Percentiles rank a stretch among this genome's conserved stretches.
These are phyloP conservation scores for Penicillium soppii DNA, from an alignment of 495 filamentous ascomycete species.

Conservation along the genomic window DNA sequence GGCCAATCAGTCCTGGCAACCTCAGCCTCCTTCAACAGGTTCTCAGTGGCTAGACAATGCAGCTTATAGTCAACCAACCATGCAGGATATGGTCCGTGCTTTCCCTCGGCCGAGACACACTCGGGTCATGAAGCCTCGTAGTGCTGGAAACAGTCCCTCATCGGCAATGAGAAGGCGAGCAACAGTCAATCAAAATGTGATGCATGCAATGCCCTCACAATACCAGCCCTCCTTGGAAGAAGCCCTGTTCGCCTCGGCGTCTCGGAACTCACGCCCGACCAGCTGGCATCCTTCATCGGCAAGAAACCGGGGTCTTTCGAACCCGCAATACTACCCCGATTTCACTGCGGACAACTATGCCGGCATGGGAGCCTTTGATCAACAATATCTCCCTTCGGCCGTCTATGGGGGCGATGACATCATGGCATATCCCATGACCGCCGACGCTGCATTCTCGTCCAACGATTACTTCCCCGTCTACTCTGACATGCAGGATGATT, in stretches of 20 bases:
- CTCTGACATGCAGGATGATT: conserved; percentile 34
- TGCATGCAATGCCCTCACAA: conserved; percentile 23
- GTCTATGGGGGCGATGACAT: conserved; percentile 23
- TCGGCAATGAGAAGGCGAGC: conserved; percentile 54
- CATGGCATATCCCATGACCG: conserved; percentile 29
- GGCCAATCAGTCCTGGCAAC: conserved; percentile 34
- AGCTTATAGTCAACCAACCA: conserved; percentile 21
- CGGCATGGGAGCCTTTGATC: conserved; percentile 23
- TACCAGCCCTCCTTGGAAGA: conserved; percentile 33
- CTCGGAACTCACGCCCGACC: conserved; percentile 52
- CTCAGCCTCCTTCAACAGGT: conserved; percentile 29
- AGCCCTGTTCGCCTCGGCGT: conserved; percentile 39
- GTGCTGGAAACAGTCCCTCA: conserved; percentile 70
- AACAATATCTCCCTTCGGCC: conserved; percentile 26
- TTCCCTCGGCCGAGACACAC: conserved; percentile 39
- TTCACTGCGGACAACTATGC: conserved; percentile 26
- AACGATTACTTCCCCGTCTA: conserved; percentile 23
- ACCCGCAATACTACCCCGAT: conserved; percentile 22
- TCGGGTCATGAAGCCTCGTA: conserved; percentile 65
- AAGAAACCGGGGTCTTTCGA: conserved; percentile 34
- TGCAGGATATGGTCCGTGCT: conserved; percentile 34
- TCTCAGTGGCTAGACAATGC: conserved; percentile 30
- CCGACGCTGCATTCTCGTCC: conserved; percentile 33
- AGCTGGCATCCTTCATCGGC: conserved; percentile 68
- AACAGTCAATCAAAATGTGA: conserved; percentile 49